phyloP scores from a whole-genome alignment of 768 basidiomycete species.

The Leccinum obscurum region DNA sequence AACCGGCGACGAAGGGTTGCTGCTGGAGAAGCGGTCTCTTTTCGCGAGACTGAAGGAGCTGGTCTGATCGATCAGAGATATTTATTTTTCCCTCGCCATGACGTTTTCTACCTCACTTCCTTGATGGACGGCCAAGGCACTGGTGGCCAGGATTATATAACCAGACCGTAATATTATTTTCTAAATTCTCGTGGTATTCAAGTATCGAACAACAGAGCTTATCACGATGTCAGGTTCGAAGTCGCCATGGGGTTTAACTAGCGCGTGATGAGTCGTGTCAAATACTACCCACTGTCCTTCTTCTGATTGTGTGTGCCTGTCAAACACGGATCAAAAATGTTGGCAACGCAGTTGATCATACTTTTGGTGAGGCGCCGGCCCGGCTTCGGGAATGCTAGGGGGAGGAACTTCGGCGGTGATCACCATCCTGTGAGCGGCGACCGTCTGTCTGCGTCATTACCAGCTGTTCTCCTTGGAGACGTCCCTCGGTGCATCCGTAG shows the following conservation, averaged over 20 bases:
- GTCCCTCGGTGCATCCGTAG: neutral
- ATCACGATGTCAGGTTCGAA: neutral
- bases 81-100: neutral
- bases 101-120: neutral
- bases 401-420: neutral
- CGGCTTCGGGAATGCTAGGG: too few species aligned
- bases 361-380: neutral
- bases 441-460: neutral
- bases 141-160: neutral
- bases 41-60: slow-evolving; percentile 2
- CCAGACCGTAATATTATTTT: neutral
- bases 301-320: neutral
- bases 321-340: neutral
- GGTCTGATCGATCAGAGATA: slow-evolving; percentile 5
- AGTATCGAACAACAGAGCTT: neutral
- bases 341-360: neutral
- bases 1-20: slow-evolving; percentile 46
- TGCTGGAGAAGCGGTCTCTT: slow-evolving; percentile 14
- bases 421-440: neutral
- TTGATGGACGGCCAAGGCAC: neutral
- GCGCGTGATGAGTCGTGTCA: neutral
- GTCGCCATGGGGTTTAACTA: neutral
- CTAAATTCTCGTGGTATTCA: neutral
- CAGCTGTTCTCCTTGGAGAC: neutral
- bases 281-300: neutral